Evolutionary conservation across 441 rosid genomes (phyloP).

Genomic region (Aleurites moluccanus): DNA sequence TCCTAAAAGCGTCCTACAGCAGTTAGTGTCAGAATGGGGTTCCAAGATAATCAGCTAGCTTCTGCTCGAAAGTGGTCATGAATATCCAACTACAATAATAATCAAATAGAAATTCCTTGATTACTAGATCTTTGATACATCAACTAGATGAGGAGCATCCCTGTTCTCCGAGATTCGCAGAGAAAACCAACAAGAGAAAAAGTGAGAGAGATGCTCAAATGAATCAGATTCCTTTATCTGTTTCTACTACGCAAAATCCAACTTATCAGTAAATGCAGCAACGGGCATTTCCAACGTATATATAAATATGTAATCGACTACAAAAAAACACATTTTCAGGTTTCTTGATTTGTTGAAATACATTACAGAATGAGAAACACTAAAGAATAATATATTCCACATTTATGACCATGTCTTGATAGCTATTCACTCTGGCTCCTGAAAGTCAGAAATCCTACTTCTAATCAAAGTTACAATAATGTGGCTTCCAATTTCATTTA

Average conservation of each 20-base stretch:
- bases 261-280: background rate
- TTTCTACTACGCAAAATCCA: background rate
- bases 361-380: background rate
- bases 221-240: background rate
- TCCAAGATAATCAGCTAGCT: slow-evolving; percentile 1
- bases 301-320: background rate
- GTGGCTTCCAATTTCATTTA: background rate
- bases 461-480: background rate
- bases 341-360: background rate
- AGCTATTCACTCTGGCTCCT: background rate
- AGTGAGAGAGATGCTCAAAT: background rate
- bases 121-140: background rate
- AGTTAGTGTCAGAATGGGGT: background rate
- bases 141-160: slow-evolving; percentile 4
- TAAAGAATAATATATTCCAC: background rate
- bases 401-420: background rate
- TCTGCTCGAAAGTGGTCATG: background rate
- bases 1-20: background rate
- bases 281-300: background rate
- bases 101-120: background rate
- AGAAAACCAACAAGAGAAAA: slow-evolving; percentile 3
- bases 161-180: slow-evolving; percentile 15
- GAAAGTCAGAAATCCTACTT: background rate
- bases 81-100: slow-evolving; percentile 9
- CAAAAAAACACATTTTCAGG: background rate